Percentiles rank a stretch among this genome's conserved stretches.
phyloP scores from a whole-genome alignment of 2,329 filamentous ascomycete species.

The Colletotrichum lentis region DNA sequence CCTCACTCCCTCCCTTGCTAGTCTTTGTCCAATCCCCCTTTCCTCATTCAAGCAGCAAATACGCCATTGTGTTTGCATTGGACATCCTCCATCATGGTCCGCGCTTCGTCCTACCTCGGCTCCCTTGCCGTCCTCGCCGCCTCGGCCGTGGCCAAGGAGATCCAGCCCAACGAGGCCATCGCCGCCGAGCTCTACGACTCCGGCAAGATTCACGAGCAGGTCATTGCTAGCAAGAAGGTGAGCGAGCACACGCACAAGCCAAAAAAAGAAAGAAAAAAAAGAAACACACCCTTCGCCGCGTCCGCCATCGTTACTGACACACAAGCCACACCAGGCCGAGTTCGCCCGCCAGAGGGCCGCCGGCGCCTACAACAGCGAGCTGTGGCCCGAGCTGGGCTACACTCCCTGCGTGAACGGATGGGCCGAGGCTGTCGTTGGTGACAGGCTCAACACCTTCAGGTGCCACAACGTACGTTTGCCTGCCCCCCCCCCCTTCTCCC shows the following conservation, averaged over 20 bases:
- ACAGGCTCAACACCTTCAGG: conserved; percentile 57
- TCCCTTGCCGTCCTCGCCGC: conserved; percentile 38
- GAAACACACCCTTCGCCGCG: background rate
- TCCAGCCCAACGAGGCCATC: conserved; percentile 33
- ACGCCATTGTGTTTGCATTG: conserved; percentile 15
- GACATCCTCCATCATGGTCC: conserved; percentile 33
- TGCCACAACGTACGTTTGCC: conserved; percentile 53
- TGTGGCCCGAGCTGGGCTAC: conserved; percentile 51
- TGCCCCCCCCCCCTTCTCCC: background rate
- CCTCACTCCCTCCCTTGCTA: background rate
- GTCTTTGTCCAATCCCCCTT: conserved; percentile 14
- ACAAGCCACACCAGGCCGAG: conserved; percentile 2
- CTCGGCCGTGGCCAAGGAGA: conserved; percentile 38
- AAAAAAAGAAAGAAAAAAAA: too few species aligned
- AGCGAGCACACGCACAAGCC: background rate
- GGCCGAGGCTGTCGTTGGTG: conserved; percentile 55
- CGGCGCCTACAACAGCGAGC: conserved; percentile 44
- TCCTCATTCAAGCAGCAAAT: background rate
- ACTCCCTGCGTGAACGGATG: conserved; percentile 53
- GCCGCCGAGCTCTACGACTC: conserved; percentile 38
- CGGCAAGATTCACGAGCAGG: conserved; percentile 35
- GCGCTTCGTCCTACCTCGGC: conserved; percentile 34
- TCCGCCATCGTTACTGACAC: background rate
- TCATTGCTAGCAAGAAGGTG: conserved; percentile 38
- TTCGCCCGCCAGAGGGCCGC: conserved; percentile 35